Base-by-base conservation (phyloP, 768 basidiomycete species). In the Mycena crocata region DNA sequence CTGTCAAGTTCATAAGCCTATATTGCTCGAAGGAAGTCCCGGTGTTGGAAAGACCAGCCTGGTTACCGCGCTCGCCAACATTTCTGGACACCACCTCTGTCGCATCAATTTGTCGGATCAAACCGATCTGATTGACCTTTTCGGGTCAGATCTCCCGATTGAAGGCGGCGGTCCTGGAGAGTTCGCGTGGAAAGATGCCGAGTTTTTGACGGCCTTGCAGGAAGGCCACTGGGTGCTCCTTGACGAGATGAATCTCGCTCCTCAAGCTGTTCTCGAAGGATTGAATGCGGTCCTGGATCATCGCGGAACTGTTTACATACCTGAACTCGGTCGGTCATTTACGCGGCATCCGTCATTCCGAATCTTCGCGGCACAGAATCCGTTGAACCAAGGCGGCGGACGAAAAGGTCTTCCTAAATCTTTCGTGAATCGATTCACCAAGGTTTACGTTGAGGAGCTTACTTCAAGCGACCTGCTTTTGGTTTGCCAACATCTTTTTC, bases 231-330 rank as follows among this genome's bases (percentile, higher is more conserved):
- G 98, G 98, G 97, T 99, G 7, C 87, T 99, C 8, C 86, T 99
- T 13, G 98, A 99, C 75, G 98, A 99, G 77, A 99, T 99, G 98
- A 99, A 99, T 75, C 85, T 99, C 40, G 97, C 97, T 0, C 94
- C 97, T 32, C 97, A 99, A 74, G 91, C 98, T 0, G 92, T 99
- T 6, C 87, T 99, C 2, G 98, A 99, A 80, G 98, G 98, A 31
- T 87, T 99, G 42, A 99, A 99, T 74, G 95, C 98, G 1, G 89
- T 97, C 13, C 81, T 99, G 32, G 98, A 99, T 78, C 97, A 99
- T 78, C 90, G 98, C 56, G 97, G 98, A 31, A 89, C 91, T 1
- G 95, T 98, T 28, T 99, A 91, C 78, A 92, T 99, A 44, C 98
- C 98, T 3, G 98, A 99, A 75, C 87, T 99, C 14, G 94, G 93